These are phyloP conservation scores for Auriscalpium orientale DNA, from an alignment of 768 basidiomycete genomes.

Conservation along the genomic window DNA sequence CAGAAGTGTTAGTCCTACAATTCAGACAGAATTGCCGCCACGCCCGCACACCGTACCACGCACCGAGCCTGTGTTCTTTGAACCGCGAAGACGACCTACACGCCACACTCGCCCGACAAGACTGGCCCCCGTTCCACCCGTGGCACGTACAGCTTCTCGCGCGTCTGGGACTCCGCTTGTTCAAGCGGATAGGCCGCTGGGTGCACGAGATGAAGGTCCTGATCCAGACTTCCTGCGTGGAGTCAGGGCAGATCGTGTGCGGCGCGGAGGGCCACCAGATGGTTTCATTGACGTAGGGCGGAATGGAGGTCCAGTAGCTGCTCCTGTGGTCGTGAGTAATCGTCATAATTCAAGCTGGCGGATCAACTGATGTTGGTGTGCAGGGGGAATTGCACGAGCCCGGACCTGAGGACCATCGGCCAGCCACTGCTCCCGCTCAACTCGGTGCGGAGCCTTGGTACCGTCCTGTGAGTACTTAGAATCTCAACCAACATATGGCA, in stretches of 20 bases:
- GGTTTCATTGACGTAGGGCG: neutral
- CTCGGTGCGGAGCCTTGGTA: neutral
- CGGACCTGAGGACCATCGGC: neutral
- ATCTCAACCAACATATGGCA: no score
- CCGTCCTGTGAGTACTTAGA: neutral
- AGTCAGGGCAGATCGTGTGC: neutral
- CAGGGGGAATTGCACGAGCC: neutral
- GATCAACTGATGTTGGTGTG: no score
- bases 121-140: neutral
- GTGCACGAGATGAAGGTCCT: neutral
- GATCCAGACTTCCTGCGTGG: neutral
- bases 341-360: no score
- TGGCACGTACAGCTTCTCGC: neutral
- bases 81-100: neutral
- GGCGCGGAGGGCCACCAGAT: neutral
- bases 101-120: neutral
- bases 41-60: slow-evolving; percentile 15
- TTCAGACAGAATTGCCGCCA: slow-evolving; percentile 23
- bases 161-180: neutral
- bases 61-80: slow-evolving; percentile 1
- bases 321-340: neutral
- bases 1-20: slow-evolving; percentile 34
- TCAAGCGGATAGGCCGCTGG: neutral
- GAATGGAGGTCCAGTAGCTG: neutral
- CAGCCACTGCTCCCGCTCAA: neutral